Evolutionary conservation across 768 basidiomycete genomes (phyloP).

Genomic region (Mycena pura): DNA sequence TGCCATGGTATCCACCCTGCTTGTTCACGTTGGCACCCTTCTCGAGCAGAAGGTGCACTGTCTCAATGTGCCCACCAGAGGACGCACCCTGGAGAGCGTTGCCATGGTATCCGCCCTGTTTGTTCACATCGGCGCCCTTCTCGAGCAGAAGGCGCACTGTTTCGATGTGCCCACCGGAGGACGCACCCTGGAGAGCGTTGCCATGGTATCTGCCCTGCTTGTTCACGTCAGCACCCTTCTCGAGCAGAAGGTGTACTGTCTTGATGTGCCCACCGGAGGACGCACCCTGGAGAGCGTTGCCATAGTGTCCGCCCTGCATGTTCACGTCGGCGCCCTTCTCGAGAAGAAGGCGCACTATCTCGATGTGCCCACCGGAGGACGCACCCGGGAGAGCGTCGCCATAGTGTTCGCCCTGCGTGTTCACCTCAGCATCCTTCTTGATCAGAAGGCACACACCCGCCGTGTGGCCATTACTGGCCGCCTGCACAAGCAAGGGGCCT

Average conservation of each 20-base stretch:
- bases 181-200: not conserved
- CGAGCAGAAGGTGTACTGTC: conserved; percentile 10
- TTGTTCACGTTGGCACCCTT: too few relatives aligned
- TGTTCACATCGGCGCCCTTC: too few relatives aligned
- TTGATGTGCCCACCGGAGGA: not conserved
- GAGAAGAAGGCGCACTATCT: not conserved
- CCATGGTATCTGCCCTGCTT: conserved; percentile 7
- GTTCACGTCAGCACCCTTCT: conserved; percentile 16
- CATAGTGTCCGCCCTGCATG: conserved; percentile 4
- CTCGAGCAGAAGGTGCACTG: too few relatives aligned
- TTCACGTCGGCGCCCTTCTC: conserved; percentile 7
- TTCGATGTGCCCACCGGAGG: not conserved
- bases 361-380: not conserved
- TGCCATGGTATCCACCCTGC: too few relatives aligned
- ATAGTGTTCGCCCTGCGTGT: not conserved
- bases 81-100: too few relatives aligned
- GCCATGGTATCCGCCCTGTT: too few relatives aligned
- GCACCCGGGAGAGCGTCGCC: not conserved
- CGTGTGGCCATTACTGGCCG: not conserved
- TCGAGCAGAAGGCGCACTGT: not conserved
- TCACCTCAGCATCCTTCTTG: not conserved
- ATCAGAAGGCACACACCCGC: not conserved
- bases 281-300: not conserved
- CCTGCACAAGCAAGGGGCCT: not conserved
- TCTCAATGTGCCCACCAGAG: too few relatives aligned